phyloP scores from a whole-genome alignment of 805 yeast species.

The Hanseniaspora guilliermondii region DNA sequence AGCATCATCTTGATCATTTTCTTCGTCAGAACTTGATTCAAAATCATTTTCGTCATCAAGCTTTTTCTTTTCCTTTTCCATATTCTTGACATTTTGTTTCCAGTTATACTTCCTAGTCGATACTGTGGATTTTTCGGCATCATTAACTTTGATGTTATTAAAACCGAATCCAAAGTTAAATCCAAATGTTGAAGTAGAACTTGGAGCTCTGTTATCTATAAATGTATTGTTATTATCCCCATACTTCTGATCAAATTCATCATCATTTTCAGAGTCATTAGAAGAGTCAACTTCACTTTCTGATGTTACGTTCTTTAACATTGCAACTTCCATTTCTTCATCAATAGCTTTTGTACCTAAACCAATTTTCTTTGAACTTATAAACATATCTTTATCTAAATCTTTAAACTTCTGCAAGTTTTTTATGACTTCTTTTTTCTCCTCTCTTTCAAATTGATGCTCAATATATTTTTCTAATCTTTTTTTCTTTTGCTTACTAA shows the following conservation, averaged over 20 bases:
- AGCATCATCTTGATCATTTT: conserved; percentile 9
- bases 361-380: conserved; percentile 69
- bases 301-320: conserved; percentile 30
- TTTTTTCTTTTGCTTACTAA: conserved; percentile 60
- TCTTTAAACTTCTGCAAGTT: conserved; percentile 46
- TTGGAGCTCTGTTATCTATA: conserved; percentile 58
- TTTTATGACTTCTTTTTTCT: conserved; percentile 61
- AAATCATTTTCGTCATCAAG: conserved; percentile 55
- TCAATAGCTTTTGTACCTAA: conserved; percentile 54
- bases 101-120: conserved; percentile 56
- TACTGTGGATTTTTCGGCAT: conserved; percentile 5
- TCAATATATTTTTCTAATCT: conserved; percentile 79
- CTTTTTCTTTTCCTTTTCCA: conserved; percentile 34
- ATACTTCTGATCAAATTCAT: conserved; percentile 22
- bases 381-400: conserved; percentile 60
- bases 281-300: conserved; percentile 36
- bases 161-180: conserved; percentile 63
- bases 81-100: conserved; percentile 45
- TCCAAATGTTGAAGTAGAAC: conserved; percentile 36
- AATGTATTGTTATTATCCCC: conserved; percentile 29
- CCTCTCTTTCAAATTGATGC: conserved; percentile 79
- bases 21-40: conserved; percentile 27
- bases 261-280: conserved; percentile 19
- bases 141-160: conserved; percentile 35
- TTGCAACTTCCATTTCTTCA: conserved; percentile 63